Base-by-base conservation (phyloP, 495 filamentous ascomycete genomes). In the Staphylotrichum tortipilum region DNA sequence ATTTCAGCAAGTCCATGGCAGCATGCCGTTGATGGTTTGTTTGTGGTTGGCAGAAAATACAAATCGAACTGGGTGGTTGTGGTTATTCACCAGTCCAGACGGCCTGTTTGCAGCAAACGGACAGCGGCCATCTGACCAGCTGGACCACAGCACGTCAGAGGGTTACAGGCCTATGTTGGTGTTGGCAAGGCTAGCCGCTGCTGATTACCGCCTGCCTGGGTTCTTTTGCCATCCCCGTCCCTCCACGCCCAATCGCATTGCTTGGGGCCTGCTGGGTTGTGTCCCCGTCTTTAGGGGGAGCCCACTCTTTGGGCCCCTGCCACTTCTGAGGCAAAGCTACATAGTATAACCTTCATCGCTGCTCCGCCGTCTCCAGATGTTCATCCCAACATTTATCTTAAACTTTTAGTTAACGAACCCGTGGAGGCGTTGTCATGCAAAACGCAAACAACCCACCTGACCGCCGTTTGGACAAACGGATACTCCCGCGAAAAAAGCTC, bases 1-100 rank as follows among this genome's bases (percentile, higher is more conserved):
- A 41, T 40, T 35, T 49, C 7, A 58, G 26, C 12, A 29, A 30
- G n/a, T 58, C 47, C 55, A 58, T 54, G 11, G 11, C 30, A 45
- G 21, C 5, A 10, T 40, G 19, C 8, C 17, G 24, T 30, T 11
- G 19, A n/a, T n/a, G n/a, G n/a, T n/a, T n/a, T n/a, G n/a, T n/a
- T n/a, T n/a, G n/a, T n/a, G n/a, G n/a, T n/a, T n/a, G n/a, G n/a
- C n/a, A n/a, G n/a, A n/a, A n/a, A n/a, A n/a, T n/a, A n/a, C n/a
- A n/a, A n/a, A n/a, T n/a, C n/a, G n/a, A n/a, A n/a, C n/a, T n/a
- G n/a, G n/a, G n/a, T n/a, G n/a, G n/a, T n/a, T n/a, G 7, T 5
- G 26, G 11, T 12, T 3, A 39, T 23, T 23, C 18, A 18, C 19
- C 11, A 23, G 21, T 18, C 18, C 18, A 12, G 5, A 12, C 11